Evolutionary conservation across 805 yeast species (phyloP), one percentile per base, ranked within the genome.

Genomic region (Pichia scutulata): DNA sequence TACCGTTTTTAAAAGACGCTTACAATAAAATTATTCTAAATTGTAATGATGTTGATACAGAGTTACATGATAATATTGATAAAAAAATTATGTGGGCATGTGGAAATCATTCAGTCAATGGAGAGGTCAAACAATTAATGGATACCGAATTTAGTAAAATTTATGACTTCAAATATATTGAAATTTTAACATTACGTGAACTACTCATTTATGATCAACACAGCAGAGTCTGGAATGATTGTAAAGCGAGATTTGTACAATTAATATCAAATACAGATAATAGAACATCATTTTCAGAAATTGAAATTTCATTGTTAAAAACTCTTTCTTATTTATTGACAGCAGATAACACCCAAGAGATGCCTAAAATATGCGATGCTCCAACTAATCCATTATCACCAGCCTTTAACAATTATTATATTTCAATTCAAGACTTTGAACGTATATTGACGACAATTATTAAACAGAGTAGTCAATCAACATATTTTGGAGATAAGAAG

Each of bases 51-150:
- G 68, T 68, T 21, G 67, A 63, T 43, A 60, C 61, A 7, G 70
- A 68, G 16, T 49, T 69, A 9, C 59, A 57, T 22, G 92, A 86
- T 60, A 83, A 82, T 56, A 72, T 92, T 49, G 93, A 86, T 58
- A 64, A 69, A 49, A 67, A 63, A 7, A 74, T 78, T 9, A 58
- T 81, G 45, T 80, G 81, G 78, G 75, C 77, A 48, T 66, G 75
- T 57, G 81, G 77, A 14, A 61, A 67, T 33, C 68, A 67, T 41
- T 60, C 53, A n/a, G 50, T 57, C 2, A 47, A 50, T 2, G 44
- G 57, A 3, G 60, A 66, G 16, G 55, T 53, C 2, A 50, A 62
- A 43, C 37, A 24, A 3, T 26, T 57, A 41, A 62, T 68, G n/a
- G 68, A 66, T 2, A 51, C 49, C 5, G 53, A 54, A 28, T 22